Evolutionary conservation across 352 stramenopile genomes (phyloP).

Genomic region (Globisporangium abappressorium): DNA sequence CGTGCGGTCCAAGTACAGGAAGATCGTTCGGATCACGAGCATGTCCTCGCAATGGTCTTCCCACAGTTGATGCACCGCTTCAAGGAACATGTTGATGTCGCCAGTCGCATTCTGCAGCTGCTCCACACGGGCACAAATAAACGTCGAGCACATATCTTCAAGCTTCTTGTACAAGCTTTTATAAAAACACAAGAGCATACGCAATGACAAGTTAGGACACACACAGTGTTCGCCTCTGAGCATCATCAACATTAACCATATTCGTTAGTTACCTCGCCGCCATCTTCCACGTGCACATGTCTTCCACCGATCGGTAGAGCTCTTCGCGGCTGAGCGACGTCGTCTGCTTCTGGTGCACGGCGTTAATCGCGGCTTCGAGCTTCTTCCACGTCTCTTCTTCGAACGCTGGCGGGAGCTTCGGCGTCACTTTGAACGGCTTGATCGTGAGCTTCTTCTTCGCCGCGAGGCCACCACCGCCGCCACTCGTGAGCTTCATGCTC

Average conservation of each 20-base stretch:
- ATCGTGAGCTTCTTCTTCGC: conserved; percentile 83
- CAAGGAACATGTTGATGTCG: conserved; percentile 73
- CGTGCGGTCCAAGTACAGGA: conserved; percentile 91
- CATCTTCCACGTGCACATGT: conserved; percentile 94
- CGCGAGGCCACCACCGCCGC: not conserved
- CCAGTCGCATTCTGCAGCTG: conserved; percentile 49
- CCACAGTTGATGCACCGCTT: conserved; percentile 80
- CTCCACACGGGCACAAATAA: conserved; percentile 60
- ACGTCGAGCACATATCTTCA: conserved; percentile 60
- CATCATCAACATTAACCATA: not conserved
- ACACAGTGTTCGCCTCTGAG: too few species aligned
- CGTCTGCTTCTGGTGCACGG: conserved; percentile 67
- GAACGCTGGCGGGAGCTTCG: conserved; percentile 70
- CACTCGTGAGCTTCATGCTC: conserved; percentile 13
- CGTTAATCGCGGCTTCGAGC: conserved; percentile 59
- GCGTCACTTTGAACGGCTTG: conserved; percentile 80
- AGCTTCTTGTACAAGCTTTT: conserved; percentile 63
- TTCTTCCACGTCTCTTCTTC: conserved; percentile 77
- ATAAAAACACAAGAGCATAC: not conserved
- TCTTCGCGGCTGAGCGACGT: conserved; percentile 73
- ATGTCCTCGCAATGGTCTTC: conserved; percentile 91
- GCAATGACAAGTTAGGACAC: not conserved
- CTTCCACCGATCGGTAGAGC: conserved; percentile 82
- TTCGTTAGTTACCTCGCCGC: conserved; percentile 37
- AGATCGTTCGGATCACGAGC: conserved; percentile 92